Percentiles rank a stretch among this genome's conserved stretches.
These are phyloP conservation scores for Rehmannia glutinosa DNA, from an alignment of 257 asterid species.

Conservation along the genomic window DNA sequence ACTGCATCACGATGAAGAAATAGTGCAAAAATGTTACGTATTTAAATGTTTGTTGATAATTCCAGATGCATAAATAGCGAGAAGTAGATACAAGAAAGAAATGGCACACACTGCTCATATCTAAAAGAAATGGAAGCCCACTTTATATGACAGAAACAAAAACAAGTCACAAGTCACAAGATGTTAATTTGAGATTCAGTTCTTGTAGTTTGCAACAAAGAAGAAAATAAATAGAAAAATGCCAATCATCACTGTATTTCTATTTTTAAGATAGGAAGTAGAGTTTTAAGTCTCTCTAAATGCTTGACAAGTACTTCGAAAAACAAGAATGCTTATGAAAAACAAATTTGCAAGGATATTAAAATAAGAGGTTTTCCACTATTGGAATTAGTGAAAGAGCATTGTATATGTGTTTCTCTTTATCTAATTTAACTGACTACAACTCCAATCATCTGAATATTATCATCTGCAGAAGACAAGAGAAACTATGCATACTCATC, in stretches of 20 bases:
- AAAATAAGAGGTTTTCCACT: too few relatives aligned
- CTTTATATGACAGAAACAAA: neutral
- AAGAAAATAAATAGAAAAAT: neutral
- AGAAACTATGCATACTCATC: slow-evolving; percentile 49
- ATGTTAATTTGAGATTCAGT: too few relatives aligned
- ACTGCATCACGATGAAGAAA: neutral
- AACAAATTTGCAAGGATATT: too few relatives aligned
- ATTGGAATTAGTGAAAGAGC: too few relatives aligned
- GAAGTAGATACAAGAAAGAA: neutral
- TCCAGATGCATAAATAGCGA: neutral
- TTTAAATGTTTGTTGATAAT: neutral
- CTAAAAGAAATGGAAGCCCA: neutral
- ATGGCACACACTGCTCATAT: neutral
- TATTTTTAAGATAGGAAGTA: too few relatives aligned
- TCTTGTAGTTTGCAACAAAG: too few relatives aligned
- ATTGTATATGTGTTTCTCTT: neutral
- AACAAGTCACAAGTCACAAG: neutral
- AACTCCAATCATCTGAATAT: neutral
- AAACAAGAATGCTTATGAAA: too few relatives aligned
- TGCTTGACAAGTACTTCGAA: too few relatives aligned
- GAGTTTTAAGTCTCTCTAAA: too few relatives aligned
- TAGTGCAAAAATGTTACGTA: neutral
- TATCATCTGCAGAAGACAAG: neutral
- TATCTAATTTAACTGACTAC: neutral
- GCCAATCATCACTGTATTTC: too few relatives aligned